Evolutionary conservation across 2,329 filamentous ascomycete species (phyloP).

Genomic region (Apiospora hydei): DNA sequence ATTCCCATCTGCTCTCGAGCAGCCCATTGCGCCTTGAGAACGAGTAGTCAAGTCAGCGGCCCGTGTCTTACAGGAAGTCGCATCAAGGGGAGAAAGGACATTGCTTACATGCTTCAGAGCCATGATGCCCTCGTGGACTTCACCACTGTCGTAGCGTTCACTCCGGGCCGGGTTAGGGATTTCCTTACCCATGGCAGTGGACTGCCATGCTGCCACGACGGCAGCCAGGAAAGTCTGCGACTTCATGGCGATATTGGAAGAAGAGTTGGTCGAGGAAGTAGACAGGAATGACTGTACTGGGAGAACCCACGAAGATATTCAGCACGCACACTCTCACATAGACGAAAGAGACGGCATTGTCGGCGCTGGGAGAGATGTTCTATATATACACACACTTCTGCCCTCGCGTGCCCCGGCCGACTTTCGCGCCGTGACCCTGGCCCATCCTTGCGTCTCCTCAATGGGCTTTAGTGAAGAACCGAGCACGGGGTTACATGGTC

Average conservation of each 20-base stretch:
- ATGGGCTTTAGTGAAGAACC: neutral
- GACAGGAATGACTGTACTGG: slow-evolving; percentile 4
- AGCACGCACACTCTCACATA: neutral
- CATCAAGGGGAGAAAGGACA: neutral
- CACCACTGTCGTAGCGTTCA: slow-evolving; percentile 26
- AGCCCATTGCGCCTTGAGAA: slow-evolving; percentile 24
- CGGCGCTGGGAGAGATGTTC: neutral
- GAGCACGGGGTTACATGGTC: neutral
- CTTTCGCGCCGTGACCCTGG: neutral
- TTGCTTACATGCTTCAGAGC: slow-evolving; percentile 26
- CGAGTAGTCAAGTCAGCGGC: neutral
- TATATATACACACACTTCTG: neutral
- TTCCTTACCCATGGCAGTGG: slow-evolving; percentile 16
- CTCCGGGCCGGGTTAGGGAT: slow-evolving; percentile 18
- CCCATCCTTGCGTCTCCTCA: slow-evolving; percentile 14
- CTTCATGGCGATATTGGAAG: neutral
- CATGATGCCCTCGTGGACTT: slow-evolving; percentile 29
- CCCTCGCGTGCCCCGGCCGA: neutral
- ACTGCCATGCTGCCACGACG: slow-evolving; percentile 24
- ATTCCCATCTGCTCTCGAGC: slow-evolving; percentile 16
- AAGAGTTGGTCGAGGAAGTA: neutral
- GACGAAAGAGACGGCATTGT: neutral
- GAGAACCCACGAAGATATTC: neutral
- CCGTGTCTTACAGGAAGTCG: neutral
- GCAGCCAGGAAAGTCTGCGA: slow-evolving; percentile 13